Conservation (phyloP, 768 basidiomycete species). For the Tricholoma flavovirens region DNA sequence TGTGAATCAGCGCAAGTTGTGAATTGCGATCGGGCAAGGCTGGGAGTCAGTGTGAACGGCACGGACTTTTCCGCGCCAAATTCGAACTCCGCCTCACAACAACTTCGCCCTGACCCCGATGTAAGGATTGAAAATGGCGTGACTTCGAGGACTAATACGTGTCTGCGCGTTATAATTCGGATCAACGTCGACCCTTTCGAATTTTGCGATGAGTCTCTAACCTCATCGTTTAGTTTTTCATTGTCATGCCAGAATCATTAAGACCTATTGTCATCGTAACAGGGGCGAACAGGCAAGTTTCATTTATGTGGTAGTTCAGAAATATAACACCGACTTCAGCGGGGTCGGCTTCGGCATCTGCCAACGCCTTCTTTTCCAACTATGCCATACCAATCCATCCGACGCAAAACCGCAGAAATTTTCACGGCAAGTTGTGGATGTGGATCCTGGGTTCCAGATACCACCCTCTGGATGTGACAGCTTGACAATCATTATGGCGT, state of each 20-base stretch:
- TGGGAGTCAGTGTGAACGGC: too few relatives aligned
- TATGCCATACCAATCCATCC: constrained; percentile 44
- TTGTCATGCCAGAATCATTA: constrained; percentile 3
- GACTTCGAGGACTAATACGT: too few relatives aligned
- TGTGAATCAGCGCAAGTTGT: too few relatives aligned
- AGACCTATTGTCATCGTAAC: constrained; percentile 59
- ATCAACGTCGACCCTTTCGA: too few relatives aligned
- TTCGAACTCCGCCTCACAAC: too few relatives aligned
- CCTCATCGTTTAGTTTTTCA: too few relatives aligned
- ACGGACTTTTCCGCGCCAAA: too few relatives aligned
- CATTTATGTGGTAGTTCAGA: neutral
- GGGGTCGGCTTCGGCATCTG: constrained; percentile 84
- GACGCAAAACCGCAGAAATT: constrained; percentile 47
- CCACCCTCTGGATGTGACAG: constrained; percentile 33
- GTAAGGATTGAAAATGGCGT: too few relatives aligned
- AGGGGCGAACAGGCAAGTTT: constrained; percentile 59
- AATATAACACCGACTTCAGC: constrained; percentile 30
- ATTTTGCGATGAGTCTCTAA: too few relatives aligned
- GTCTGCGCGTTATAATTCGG: too few relatives aligned
- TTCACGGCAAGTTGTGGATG: constrained; percentile 9
- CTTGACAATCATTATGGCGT: constrained; percentile 76
- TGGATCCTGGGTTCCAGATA: neutral
- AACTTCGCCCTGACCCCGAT: too few relatives aligned
- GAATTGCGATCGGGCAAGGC: too few relatives aligned
- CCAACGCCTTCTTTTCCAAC: constrained; percentile 66